phyloP scores from a whole-genome alignment of 352 stramenopile species.

The Pythium brachiatum region DNA sequence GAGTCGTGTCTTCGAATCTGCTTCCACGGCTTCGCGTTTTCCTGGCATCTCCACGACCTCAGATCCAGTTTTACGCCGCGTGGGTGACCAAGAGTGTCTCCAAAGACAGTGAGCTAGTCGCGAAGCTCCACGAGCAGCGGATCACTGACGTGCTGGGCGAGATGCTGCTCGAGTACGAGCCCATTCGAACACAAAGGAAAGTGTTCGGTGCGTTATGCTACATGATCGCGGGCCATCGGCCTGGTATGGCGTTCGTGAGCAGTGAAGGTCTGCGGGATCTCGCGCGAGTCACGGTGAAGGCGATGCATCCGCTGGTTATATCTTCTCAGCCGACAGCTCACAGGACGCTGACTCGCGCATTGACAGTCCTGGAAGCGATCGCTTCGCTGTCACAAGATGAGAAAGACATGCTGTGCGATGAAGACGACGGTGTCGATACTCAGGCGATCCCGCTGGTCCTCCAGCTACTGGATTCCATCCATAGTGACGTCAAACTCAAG shows the following conservation, averaged over 20 bases:
- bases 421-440: constrained; percentile 21
- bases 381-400: constrained; percentile 23
- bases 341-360: constrained; percentile 34
- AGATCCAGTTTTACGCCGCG: constrained; percentile 46
- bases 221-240: constrained; percentile 17
- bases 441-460: constrained; percentile 41
- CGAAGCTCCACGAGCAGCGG: constrained; percentile 52
- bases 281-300: constrained; percentile 23
- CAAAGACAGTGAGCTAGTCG: constrained; percentile 59
- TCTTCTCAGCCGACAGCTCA: constrained; percentile 32
- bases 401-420: constrained; percentile 36
- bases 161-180: constrained; percentile 36
- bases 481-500: constrained; percentile 44
- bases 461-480: constrained; percentile 37
- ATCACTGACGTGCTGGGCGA: constrained; percentile 47
- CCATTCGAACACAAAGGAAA: constrained; percentile 37
- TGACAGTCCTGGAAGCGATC: constrained; percentile 51
- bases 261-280: constrained; percentile 4
- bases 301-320: constrained; percentile 28
- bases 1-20: constrained; percentile 58
- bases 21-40: constrained; percentile 50
- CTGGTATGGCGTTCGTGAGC: constrained; percentile 16
- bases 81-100: constrained; percentile 59
- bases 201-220: constrained; percentile 39
- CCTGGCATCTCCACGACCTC: constrained; percentile 17